phyloP scores from a whole-genome alignment of 1,284 basidiomycete genomes.

The Apiotrichum montevideense region DNA sequence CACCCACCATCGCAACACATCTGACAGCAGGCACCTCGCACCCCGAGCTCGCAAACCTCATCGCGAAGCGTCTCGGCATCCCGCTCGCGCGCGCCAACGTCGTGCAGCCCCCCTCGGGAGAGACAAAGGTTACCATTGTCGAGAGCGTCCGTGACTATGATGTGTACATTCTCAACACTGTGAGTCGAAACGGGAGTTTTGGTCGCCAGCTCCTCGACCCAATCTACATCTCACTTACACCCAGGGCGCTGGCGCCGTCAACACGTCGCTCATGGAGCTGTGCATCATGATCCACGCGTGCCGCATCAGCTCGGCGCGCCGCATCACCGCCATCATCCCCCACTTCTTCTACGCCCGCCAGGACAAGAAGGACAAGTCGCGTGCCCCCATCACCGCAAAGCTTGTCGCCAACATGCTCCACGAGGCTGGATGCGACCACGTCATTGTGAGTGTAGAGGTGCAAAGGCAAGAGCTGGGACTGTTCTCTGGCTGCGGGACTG shows the following conservation, averaged over 20 bases:
- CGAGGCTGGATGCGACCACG: slow-evolving; percentile 95
- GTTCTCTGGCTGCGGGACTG: too few species aligned
- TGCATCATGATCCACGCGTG: slow-evolving; percentile 99
- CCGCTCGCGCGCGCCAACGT: slow-evolving; percentile 78
- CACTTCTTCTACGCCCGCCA: slow-evolving; percentile 93
- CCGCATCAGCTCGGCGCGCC: slow-evolving; percentile 90
- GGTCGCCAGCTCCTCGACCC: too few species aligned
- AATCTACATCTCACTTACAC: background rate
- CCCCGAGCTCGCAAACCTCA: slow-evolving; percentile 88
- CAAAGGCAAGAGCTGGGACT: too few species aligned
- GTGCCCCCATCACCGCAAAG: slow-evolving; percentile 97
- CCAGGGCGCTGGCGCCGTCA: slow-evolving; percentile 53
- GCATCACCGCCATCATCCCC: slow-evolving; percentile 94
- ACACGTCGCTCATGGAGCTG: slow-evolving; percentile 88
- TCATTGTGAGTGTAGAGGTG: slow-evolving; percentile 66
- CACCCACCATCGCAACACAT: too few species aligned
- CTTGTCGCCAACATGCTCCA: slow-evolving; percentile 99
- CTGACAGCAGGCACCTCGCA: slow-evolving; percentile 71
- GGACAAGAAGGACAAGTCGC: slow-evolving; percentile 99
- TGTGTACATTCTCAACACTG: slow-evolving; percentile 97
- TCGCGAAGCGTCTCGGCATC: slow-evolving; percentile 82
- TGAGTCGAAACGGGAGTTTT: slow-evolving; percentile 19
- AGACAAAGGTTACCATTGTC: slow-evolving; percentile 82
- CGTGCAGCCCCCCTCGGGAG: slow-evolving; percentile 81
- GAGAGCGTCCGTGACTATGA: slow-evolving; percentile 98